Evolutionary conservation across 257 asterid species (phyloP).

Genomic region (Cinchona pubescens): DNA sequence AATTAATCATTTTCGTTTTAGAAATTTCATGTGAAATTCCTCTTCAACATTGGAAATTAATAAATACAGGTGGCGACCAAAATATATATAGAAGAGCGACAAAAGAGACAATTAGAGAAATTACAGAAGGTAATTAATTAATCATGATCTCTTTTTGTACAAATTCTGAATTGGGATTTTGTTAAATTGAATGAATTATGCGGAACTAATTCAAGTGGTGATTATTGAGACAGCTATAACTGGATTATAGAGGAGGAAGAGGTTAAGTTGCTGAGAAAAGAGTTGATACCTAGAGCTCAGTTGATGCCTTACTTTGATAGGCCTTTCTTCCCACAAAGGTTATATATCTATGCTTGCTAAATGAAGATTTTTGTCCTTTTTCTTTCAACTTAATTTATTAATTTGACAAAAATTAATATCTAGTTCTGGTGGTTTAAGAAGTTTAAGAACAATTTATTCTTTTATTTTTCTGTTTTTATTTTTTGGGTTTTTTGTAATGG

Average conservation of each 20-base stretch:
- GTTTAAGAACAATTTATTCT: neutral
- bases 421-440: too few species aligned
- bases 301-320: slow-evolving; percentile 70
- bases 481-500: neutral
- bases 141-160: neutral
- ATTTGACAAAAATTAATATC: too few species aligned
- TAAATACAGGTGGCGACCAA: slow-evolving; percentile 53
- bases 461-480: neutral
- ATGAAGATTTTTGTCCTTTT: neutral
- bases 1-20: too few species aligned
- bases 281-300: slow-evolving; percentile 85
- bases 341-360: neutral
- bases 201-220: neutral
- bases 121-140: slow-evolving; percentile 54
- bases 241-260: slow-evolving; percentile 80
- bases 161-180: neutral
- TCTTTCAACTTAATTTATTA: neutral
- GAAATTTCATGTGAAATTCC: too few species aligned
- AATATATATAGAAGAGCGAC: slow-evolving; percentile 47
- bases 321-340: slow-evolving; percentile 81
- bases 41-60: neutral
- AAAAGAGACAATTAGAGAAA: slow-evolving; percentile 60
- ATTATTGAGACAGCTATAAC: slow-evolving; percentile 24
- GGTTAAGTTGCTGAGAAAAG: slow-evolving; percentile 59
- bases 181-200: neutral